Conservation (phyloP, 306 rosid genomes). For the Betula pendula region DNA sequence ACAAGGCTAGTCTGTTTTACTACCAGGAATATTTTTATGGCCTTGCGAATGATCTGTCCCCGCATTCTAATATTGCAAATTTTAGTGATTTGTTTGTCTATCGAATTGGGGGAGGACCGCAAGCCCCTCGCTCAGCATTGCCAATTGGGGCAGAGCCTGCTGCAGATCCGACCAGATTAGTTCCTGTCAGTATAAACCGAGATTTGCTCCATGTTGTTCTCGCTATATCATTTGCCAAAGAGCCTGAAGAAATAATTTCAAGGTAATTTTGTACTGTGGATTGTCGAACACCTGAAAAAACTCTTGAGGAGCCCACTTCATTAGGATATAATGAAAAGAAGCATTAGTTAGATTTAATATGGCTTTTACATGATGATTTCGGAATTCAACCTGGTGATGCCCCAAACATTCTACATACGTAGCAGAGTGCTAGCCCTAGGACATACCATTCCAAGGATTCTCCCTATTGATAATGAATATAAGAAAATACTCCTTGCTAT, state of each 20-base stretch:
- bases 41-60: slow-evolving; percentile 83
- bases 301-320: background rate
- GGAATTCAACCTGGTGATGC: background rate
- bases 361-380: background rate
- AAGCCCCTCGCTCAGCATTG: slow-evolving; percentile 95
- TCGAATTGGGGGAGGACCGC: slow-evolving; percentile 97
- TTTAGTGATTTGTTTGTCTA: slow-evolving; percentile 72
- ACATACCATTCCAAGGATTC: background rate
- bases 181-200: slow-evolving; percentile 68
- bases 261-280: slow-evolving; percentile 50
- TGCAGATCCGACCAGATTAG: slow-evolving; percentile 87
- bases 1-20: slow-evolving; percentile 31
- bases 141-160: slow-evolving; percentile 99
- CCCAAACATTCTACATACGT: background rate
- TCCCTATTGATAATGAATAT: background rate
- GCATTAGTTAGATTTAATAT: background rate
- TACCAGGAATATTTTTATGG: slow-evolving; percentile 94
- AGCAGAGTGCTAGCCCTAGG: background rate
- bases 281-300: background rate
- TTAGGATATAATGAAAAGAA: background rate
- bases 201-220: slow-evolving; percentile 84
- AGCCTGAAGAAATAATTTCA: slow-evolving; percentile 87
- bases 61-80: slow-evolving; percentile 82
- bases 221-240: slow-evolving; percentile 88
- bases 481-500: background rate